Base-by-base conservation (phyloP, 495 filamentous ascomycete species). In the Xylaria curta region DNA sequence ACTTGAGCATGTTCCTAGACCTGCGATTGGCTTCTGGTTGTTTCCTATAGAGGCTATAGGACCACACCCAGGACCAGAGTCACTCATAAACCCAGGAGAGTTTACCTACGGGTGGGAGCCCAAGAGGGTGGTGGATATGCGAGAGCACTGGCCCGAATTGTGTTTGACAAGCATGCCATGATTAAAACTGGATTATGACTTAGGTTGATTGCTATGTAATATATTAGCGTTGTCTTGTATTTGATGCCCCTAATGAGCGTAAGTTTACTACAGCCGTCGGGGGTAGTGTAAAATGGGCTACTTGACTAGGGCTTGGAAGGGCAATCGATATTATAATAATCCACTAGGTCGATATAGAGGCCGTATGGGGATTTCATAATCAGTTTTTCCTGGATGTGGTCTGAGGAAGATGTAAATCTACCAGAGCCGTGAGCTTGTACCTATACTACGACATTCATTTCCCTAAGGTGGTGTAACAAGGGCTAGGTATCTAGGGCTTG, bases 1-100 rank as follows among this genome's bases (percentile, higher is more conserved):
- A 49, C 64, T 66, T 31, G 64, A 53, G 64, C 26, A n/a, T 49
- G 64, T 8, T 38, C 64, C 64, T 12, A 66, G 64, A 13, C 64
- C 64, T 3, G 64, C 42, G 19, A 66, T 66, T 9, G 64, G 64
- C 17, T 66, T 66, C 28, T 66, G 64, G 64, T 42, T 66, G 26
- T 66, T 66, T 40, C 64, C 64, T 3, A 38, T 66, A n/a, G 64
- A 66, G 6, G 64, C 64, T 13, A 13, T 66, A 8, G 64, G 64
- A 8, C 64, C 64, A 1, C 21, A 21, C 0, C 64, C 64, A 26
- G 33, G 8, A 1, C 24, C 2, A 36, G 26, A 53, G 33, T 26
- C 10, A 24, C 21, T 19, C 46, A 10, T 53, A 15, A 17, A 66
- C 44, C n/a, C 24, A 54, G 19, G 15, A 24, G 19, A 44, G 0